Conservation (phyloP, 2,329 filamentous ascomycete genomes). For the Furcasterigmium furcatum region DNA sequence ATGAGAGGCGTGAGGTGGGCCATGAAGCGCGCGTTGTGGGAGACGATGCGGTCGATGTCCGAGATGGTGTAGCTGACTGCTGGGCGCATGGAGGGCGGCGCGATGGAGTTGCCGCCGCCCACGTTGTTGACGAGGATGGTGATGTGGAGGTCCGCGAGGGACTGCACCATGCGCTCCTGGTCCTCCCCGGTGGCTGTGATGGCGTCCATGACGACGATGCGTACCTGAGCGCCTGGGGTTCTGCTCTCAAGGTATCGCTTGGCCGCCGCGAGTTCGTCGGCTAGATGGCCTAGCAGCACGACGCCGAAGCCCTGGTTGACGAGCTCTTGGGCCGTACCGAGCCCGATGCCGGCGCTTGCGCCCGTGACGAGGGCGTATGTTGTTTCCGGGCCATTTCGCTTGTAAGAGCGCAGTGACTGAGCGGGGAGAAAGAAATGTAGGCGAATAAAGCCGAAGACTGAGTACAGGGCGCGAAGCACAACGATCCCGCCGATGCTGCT, state of each 20-base stretch:
- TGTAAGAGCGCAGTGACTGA: slow-evolving; percentile 16
- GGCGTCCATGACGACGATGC: slow-evolving; percentile 23
- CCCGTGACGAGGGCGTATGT: slow-evolving; percentile 29
- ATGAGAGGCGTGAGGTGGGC: slow-evolving; percentile 25
- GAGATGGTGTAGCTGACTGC: slow-evolving; percentile 19
- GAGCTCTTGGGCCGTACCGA: slow-evolving; percentile 26
- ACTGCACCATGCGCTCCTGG: slow-evolving; percentile 17
- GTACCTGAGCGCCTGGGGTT: slow-evolving; percentile 18
- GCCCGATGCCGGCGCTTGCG: slow-evolving; percentile 27
- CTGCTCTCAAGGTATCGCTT: slow-evolving; percentile 16
- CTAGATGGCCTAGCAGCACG: slow-evolving; percentile 24
- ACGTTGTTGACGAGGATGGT: slow-evolving; percentile 30
- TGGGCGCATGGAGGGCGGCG: slow-evolving; percentile 19
- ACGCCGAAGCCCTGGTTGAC: slow-evolving; percentile 28
- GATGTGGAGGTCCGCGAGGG: slow-evolving; percentile 18
- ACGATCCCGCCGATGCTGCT: slow-evolving; percentile 15
- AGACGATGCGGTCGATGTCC: slow-evolving; percentile 24
- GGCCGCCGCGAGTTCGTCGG: slow-evolving; percentile 21
- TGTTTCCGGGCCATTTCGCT: slow-evolving; percentile 13
- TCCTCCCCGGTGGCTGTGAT: slow-evolving; percentile 20
- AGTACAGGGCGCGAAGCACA: slow-evolving; percentile 10
- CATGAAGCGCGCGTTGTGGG: slow-evolving; percentile 29
- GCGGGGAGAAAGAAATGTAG: slow-evolving; percentile 16
- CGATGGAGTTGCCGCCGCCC: slow-evolving; percentile 19
- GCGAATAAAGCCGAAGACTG: slow-evolving; percentile 10